Conservation (phyloP, 31 red algal species). For the Endocladia muricata region DNA sequence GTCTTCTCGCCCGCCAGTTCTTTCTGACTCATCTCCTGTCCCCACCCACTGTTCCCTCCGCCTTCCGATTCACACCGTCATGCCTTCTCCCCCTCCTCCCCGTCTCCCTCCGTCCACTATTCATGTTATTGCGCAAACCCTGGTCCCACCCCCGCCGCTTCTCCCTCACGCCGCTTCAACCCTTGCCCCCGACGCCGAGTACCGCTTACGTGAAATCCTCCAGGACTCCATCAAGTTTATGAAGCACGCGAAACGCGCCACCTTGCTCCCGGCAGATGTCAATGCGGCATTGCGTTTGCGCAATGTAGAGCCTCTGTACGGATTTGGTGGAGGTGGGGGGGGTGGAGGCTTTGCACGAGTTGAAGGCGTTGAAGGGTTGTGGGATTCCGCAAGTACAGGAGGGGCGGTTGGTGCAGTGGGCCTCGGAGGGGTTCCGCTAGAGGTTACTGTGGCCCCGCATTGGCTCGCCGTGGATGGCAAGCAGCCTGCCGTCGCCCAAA, state of each 20-base stretch:
- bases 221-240: conserved; percentile 96
- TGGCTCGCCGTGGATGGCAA: conserved; percentile 91
- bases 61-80: no score
- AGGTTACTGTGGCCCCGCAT: conserved; percentile 60
- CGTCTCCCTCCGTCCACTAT: conserved; percentile 32
- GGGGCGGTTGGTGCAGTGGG: conserved; percentile 47
- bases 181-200: conserved; percentile 81
- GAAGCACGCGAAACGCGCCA: conserved; percentile 84
- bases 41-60: no score
- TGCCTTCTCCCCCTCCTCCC: background rate
- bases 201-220: conserved; percentile 81
- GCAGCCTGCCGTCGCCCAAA: conserved; percentile 84
- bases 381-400: conserved; percentile 64
- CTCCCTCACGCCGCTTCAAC: conserved; percentile 24
- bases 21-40: no score
- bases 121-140: conserved; percentile 62
- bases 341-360: conserved; percentile 33
- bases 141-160: conserved; percentile 28
- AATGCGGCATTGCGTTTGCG: conserved; percentile 77
- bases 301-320: conserved; percentile 83
- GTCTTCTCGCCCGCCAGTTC: no score
- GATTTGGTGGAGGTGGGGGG: conserved; percentile 16
- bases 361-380: conserved; percentile 52
- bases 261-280: conserved; percentile 61
- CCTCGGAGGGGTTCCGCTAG: conserved; percentile 72